Evolutionary conservation across 2,329 filamentous ascomycete genomes (phyloP).

Genomic region (Waltergamsia citrina): DNA sequence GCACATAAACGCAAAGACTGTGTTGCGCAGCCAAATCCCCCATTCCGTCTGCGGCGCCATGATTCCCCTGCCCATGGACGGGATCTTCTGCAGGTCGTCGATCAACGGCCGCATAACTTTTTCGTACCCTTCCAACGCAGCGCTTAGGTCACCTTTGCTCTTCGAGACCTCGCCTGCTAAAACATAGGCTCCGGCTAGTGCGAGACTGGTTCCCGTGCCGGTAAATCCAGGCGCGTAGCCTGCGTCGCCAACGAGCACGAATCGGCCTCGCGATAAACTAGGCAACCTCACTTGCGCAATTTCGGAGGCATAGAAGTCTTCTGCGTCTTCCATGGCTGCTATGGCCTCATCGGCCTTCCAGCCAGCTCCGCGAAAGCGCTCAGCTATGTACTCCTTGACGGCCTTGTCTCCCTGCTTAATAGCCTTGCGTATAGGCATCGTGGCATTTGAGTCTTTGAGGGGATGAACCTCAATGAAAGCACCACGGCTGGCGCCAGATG

Average conservation of each 20-base stretch:
- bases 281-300: constrained; percentile 33
- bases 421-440: too few relatives aligned
- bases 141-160: constrained; percentile 13
- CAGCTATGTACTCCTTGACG: constrained; percentile 24
- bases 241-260: constrained; percentile 41
- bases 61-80: constrained; percentile 17
- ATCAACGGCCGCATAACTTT: constrained; percentile 28
- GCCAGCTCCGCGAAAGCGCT: constrained; percentile 29
- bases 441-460: too few relatives aligned
- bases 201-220: constrained; percentile 35
- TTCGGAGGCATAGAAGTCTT: constrained; percentile 36
- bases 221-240: constrained; percentile 32
- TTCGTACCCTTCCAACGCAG: constrained; percentile 29
- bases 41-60: constrained; percentile 30
- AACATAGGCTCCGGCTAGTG: constrained; percentile 37
- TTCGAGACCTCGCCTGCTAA: constrained; percentile 34
- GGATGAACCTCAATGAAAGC: too few relatives aligned
- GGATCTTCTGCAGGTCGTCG: constrained; percentile 18
- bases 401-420: constrained; percentile 10
- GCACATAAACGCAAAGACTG: constrained; percentile 25
- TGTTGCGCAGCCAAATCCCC: constrained; percentile 31
- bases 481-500: too few relatives aligned
- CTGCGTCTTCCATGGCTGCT: constrained; percentile 17
- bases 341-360: constrained; percentile 31
- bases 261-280: constrained; percentile 24